Evolutionary conservation across 768 basidiomycete species (phyloP), one percentile per base, ranked within the genome.

Genomic region (Obba rivulosa): DNA sequence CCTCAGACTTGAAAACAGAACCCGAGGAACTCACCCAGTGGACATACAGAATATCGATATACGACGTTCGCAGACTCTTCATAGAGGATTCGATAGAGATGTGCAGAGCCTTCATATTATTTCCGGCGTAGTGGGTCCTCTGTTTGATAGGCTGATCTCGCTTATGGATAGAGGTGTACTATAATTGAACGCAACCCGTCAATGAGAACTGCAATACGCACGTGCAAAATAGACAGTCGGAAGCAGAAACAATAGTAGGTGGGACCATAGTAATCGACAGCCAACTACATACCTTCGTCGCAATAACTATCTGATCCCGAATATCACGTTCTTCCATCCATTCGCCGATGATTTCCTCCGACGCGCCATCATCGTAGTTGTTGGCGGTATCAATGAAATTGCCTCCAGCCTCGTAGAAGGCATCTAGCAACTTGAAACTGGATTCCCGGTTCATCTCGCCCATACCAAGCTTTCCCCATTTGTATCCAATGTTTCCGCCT

Each of bases 1-100:
- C 13, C 28, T 7, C 28, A n/a, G n/a, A n/a, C 7, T 13, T 5
- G 13, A 7, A 31, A 13, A 13, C 28, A 13, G 13, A 7, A 13
- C 7, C 28, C 28, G 50, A 66, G 74, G 49, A 10, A 8, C 50
- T 35, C 37, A 51, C 50, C 59, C 66, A 66, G 53, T 80, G 79
- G 5, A 79, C 55, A 49, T 81, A 80, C 23, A 80, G 59, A 42
- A 81, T 70, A 53, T 81, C 79, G 55, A 81, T 71, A 54, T 77
- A 85, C n/a, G 73, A 66, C 0, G 80, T 83, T 36, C 77, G 64
- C 17, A 85, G 69, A 49, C 79, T 81, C 52, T 66, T 66, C 47
- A 76, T 61, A 34, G 64, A 67, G 1, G 59, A 62, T 17, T 65
- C 62, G 7, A 70, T 57, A 5, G 62, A 67, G 41, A 66, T n/a